Evolutionary conservation across 495 filamentous ascomycete genomes (phyloP).

Genomic region (Podospora pseudopauciseta): DNA sequence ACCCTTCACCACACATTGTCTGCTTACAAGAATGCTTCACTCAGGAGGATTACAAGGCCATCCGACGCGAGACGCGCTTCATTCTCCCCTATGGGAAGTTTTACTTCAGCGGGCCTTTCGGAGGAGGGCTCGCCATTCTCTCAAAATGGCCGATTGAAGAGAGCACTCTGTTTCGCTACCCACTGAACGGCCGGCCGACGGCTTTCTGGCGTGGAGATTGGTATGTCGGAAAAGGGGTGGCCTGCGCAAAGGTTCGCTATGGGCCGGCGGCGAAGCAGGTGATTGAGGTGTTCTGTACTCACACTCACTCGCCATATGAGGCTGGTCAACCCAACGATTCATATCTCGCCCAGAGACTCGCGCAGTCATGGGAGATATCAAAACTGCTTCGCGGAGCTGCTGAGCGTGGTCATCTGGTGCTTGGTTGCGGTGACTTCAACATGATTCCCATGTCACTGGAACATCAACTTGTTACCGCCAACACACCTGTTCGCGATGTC

Average conservation of each 20-base stretch:
- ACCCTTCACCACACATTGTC: slow-evolving; percentile 77
- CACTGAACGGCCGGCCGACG: slow-evolving; percentile 89
- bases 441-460: slow-evolving; percentile 85
- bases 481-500: slow-evolving; percentile 73
- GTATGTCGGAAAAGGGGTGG: slow-evolving; percentile 93
- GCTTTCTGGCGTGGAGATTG: slow-evolving; percentile 93
- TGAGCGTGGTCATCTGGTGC: slow-evolving; percentile 77
- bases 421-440: slow-evolving; percentile 92
- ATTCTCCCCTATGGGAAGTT: slow-evolving; percentile 93
- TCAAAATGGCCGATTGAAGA: slow-evolving; percentile 96
- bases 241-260: slow-evolving; percentile 73
- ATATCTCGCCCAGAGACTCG: slow-evolving; percentile 83
- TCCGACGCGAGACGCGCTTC: slow-evolving; percentile 68
- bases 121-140: slow-evolving; percentile 86
- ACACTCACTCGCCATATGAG: slow-evolving; percentile 89
- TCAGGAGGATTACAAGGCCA: slow-evolving; percentile 79
- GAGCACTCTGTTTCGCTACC: slow-evolving; percentile 78
- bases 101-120: slow-evolving; percentile 85
- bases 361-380: slow-evolving; percentile 96
- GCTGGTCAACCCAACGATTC: slow-evolving; percentile 66
- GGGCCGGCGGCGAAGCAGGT: slow-evolving; percentile 64
- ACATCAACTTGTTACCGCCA: slow-evolving; percentile 75
- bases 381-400: slow-evolving; percentile 83
- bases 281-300: slow-evolving; percentile 88
- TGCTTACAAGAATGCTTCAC: slow-evolving; percentile 96